Base-by-base conservation (phyloP, 2,329 filamentous ascomycete genomes). In the Colletotrichum cereale region DNA sequence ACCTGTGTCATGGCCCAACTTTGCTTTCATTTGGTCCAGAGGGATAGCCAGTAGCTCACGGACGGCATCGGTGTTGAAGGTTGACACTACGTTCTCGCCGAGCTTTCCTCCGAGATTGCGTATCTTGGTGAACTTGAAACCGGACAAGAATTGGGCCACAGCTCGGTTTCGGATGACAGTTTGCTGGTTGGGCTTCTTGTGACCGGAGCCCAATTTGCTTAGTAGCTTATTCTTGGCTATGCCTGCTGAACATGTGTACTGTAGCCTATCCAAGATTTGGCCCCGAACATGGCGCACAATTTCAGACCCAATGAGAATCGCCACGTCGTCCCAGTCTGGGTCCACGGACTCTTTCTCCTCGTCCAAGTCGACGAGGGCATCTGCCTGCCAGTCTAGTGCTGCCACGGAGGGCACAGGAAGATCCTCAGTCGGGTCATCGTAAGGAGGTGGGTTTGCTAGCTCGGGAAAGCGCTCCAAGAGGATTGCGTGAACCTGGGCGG, bases 291-390 rank as follows among this genome's bases (percentile, higher is more conserved):
- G 87, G 26, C 94, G 89, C 42, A 98, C 90, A 76, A 98, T 96
- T 78, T 98, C 95, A 2, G 95, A 95, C 0, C 93, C 96, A 77
- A 98, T 90, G 38, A 94, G 86, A 79, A 97, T 93, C 21, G 90
- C 93, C 74, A 98, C 88, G 84, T 99, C 96, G 80, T 99, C 96
- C 96, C 96, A 99, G 82, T 99, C 96, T 1, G 94, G 94, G 77
- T 97, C 92, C 75, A 92, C 88, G 26, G 91, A 88, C 80, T 97
- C 95, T 14, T 89, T 88, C 72, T 95, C 89, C 31, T 90, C 86
- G 74, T 96, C 91, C 60, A 97, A 84, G 78, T 95, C 94, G 21
- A 97, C 86, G 66, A 97, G 84, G n/a, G 90, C 92, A 82, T 97
- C 94, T 0, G 92, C 89, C 73, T 91, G 85, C 95, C 95, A 98